A percentile compares a stretch with the other conserved stretches of the same genome.
Evolutionary conservation across 192 early-diverging fungal species (phyloP).

Genomic region (Coemansia sp.): DNA sequence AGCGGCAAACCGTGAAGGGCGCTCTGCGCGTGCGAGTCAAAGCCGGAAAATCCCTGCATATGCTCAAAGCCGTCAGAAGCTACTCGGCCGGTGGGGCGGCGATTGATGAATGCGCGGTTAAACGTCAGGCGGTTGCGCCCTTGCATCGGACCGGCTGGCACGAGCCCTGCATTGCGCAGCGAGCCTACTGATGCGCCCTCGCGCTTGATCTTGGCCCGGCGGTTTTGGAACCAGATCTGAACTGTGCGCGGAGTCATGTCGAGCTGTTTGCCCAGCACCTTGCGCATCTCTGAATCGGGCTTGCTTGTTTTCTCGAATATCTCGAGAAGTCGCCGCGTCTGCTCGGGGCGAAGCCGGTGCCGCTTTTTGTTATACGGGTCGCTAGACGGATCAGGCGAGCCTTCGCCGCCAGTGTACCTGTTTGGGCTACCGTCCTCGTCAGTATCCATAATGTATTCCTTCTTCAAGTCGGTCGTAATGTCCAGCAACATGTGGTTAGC

Average conservation of each 20-base stretch:
- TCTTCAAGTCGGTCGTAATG: background rate
- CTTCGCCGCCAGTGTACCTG: conserved; percentile 4
- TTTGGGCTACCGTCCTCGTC: conserved; percentile 10
- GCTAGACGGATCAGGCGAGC: conserved; percentile 26
- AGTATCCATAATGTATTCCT: conserved; percentile 13
- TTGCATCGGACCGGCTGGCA: conserved; percentile 6
- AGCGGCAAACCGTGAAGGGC: conserved; percentile 33
- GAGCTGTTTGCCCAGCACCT: conserved; percentile 63
- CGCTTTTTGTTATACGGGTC: conserved; percentile 60
- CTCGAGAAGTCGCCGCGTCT: conserved; percentile 64
- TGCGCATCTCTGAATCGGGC: conserved; percentile 67
- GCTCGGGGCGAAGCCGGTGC: conserved; percentile 67
- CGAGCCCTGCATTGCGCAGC: conserved; percentile 15
- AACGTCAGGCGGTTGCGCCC: conserved; percentile 43
- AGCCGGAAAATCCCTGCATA: conserved; percentile 23
- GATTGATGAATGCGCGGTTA: conserved; percentile 35
- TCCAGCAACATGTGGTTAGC: background rate
- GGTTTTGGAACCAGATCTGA: conserved; percentile 91
- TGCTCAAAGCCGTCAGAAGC: conserved; percentile 43
- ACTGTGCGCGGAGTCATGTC: conserved; percentile 73
- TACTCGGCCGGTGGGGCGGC: conserved; percentile 34
- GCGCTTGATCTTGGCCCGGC: conserved; percentile 84
- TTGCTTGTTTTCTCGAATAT: conserved; percentile 65
- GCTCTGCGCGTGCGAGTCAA: conserved; percentile 30
- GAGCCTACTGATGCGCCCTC: conserved; percentile 47